Evolutionary conservation across 1,139 yeast species (phyloP).

Genomic region (Dujonia santamariae): DNA sequence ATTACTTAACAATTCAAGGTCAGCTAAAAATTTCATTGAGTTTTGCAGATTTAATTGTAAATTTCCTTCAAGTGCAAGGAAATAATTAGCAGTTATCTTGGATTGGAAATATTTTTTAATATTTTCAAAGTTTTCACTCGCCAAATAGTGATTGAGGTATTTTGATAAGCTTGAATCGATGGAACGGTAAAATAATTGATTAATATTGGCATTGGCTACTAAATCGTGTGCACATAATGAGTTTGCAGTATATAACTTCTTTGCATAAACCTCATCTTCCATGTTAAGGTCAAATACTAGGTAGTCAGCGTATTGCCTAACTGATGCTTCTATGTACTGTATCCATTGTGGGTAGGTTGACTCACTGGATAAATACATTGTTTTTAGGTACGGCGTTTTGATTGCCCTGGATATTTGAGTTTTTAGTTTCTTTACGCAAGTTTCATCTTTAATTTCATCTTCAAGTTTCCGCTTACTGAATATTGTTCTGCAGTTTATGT

Average conservation of each 20-base stretch:
- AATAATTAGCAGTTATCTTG: slow-evolving; percentile 13
- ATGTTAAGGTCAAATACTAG: no score
- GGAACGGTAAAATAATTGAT: slow-evolving; percentile 1
- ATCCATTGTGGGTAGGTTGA: no score
- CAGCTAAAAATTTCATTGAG: slow-evolving; percentile 11
- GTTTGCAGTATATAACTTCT: slow-evolving; percentile 1
- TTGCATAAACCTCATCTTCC: slow-evolving; percentile 1
- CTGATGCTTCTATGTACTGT: no score
- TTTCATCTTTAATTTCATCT: no score
- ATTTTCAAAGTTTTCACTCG: slow-evolving; percentile 14
- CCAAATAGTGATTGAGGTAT: slow-evolving; percentile 2
- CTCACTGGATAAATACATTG: no score
- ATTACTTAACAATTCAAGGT: slow-evolving; percentile 13
- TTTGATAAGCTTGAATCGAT: not conserved
- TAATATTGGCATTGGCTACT: not conserved
- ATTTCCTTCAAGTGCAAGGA: slow-evolving; percentile 14
- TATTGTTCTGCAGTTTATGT: no score
- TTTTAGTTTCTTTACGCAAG: no score
- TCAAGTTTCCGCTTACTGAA: no score
- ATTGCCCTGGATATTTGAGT: no score
- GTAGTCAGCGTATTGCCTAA: no score
- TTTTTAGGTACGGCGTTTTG: no score
- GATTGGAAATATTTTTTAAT: slow-evolving; percentile 14
- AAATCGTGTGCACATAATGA: not conserved
- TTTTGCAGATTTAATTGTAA: slow-evolving; percentile 10